These are phyloP conservation scores for Cyclotella baltica DNA, from an alignment of 108 stramenopile species.

Conservation along the genomic window DNA sequence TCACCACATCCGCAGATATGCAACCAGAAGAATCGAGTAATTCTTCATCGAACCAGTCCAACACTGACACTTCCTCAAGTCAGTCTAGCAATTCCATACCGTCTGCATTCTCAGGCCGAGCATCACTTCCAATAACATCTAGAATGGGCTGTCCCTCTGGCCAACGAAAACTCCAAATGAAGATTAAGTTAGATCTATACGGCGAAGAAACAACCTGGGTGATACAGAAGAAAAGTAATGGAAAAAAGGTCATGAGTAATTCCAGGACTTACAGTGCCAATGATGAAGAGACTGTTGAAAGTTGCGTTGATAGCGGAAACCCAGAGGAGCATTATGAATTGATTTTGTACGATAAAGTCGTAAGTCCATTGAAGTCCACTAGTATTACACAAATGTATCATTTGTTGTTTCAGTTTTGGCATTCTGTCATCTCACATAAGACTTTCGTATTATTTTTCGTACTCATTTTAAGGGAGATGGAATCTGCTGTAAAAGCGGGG, in stretches of 20 bases:
- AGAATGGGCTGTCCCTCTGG: constrained; percentile 15
- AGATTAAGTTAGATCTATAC: constrained; percentile 8
- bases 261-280: constrained; percentile 1
- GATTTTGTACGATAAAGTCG: constrained; percentile 8
- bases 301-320: constrained; percentile 8
- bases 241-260: neutral
- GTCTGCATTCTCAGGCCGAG: neutral
- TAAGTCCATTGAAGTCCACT: neutral
- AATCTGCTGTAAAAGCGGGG: constrained; percentile 7
- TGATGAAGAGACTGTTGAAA: constrained; percentile 7
- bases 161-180: constrained; percentile 10
- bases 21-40: too few relatives aligned
- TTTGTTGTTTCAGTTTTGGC: too few relatives aligned
- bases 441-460: too few relatives aligned
- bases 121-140: neutral
- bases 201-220: constrained; percentile 22
- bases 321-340: constrained; percentile 18
- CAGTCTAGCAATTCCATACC: too few relatives aligned
- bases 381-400: too few relatives aligned
- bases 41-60: too few relatives aligned
- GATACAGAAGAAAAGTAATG: neutral
- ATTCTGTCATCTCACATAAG: too few relatives aligned
- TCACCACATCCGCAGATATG: too few relatives aligned
- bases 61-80: too few relatives aligned
- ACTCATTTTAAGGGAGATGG: constrained; percentile 1